Evolutionary conservation across 495 filamentous ascomycete species (phyloP).

Genomic region (Cudoniella acicularis): DNA sequence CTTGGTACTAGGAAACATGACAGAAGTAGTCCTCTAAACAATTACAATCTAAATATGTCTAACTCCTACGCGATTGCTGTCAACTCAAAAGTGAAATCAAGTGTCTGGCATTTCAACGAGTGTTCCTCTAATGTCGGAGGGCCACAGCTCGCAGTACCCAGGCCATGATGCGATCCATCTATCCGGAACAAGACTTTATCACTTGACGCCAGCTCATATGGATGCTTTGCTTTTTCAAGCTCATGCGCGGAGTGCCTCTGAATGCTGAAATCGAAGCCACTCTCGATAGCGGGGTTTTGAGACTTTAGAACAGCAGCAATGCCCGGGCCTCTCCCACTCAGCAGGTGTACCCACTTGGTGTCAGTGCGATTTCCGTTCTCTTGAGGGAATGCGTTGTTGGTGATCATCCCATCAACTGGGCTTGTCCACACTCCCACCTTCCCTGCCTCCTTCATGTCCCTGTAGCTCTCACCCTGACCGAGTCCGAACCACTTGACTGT

Average conservation of each 20-base stretch:
- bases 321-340: constrained; percentile 31
- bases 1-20: too few species aligned
- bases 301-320: constrained; percentile 32
- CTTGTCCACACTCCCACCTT: constrained; percentile 48
- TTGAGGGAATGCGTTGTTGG: constrained; percentile 64
- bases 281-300: neutral
- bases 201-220: constrained; percentile 48
- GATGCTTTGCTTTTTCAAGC: constrained; percentile 53
- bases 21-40: too few species aligned
- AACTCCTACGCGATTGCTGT: too few species aligned
- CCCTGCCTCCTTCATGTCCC: constrained; percentile 57
- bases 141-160: constrained; percentile 50
- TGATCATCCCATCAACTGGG: constrained; percentile 42
- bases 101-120: constrained; percentile 29
- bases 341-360: constrained; percentile 52
- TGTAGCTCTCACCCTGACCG: constrained; percentile 59
- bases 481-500: constrained; percentile 56
- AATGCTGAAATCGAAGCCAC: constrained; percentile 42
- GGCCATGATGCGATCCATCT: constrained; percentile 53
- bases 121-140: constrained; percentile 46
- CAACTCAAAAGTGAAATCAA: constrained; percentile 24
- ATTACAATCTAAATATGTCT: too few species aligned
- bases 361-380: constrained; percentile 61
- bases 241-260: constrained; percentile 46
- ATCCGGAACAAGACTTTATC: constrained; percentile 53